Percentiles rank a stretch among this genome's conserved stretches.
Evolutionary conservation across 805 yeast species (phyloP).

Genomic region (Metschnikowia reukaufii): DNA sequence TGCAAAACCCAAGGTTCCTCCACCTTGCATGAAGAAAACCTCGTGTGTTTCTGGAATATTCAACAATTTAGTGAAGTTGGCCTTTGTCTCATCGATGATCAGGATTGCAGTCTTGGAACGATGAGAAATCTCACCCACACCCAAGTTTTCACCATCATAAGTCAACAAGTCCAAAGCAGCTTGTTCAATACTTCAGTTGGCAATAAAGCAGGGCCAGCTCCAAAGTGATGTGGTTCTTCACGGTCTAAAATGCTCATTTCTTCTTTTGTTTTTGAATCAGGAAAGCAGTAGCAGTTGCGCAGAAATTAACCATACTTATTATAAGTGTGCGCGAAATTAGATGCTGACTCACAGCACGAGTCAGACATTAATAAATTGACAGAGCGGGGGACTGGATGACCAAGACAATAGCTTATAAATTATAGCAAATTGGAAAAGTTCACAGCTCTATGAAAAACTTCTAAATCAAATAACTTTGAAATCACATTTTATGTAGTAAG

Average conservation of each 20-base stretch:
- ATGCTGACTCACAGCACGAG: constrained; percentile 7
- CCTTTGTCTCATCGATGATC: constrained; percentile 76
- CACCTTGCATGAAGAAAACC: constrained; percentile 94
- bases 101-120: constrained; percentile 80
- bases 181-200: constrained; percentile 81
- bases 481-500: neutral
- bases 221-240: constrained; percentile 79
- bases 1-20: constrained; percentile 96
- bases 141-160: constrained; percentile 70
- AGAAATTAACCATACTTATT: neutral
- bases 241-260: constrained; percentile 46
- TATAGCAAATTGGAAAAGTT: no score
- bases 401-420: no score
- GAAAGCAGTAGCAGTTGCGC: neutral
- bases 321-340: constrained; percentile 1
- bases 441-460: no score
- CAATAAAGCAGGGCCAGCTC: constrained; percentile 97
- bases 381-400: neutral
- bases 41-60: constrained; percentile 89
- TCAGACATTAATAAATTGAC: constrained; percentile 1
- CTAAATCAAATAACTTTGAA: no score
- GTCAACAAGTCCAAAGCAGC: constrained; percentile 83
- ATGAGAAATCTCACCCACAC: constrained; percentile 95
- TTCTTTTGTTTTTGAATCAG: neutral
- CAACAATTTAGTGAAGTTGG: constrained; percentile 61